phyloP scores from a whole-genome alignment of 495 filamentous ascomycete genomes.

The Chaetomium cochliodes region DNA sequence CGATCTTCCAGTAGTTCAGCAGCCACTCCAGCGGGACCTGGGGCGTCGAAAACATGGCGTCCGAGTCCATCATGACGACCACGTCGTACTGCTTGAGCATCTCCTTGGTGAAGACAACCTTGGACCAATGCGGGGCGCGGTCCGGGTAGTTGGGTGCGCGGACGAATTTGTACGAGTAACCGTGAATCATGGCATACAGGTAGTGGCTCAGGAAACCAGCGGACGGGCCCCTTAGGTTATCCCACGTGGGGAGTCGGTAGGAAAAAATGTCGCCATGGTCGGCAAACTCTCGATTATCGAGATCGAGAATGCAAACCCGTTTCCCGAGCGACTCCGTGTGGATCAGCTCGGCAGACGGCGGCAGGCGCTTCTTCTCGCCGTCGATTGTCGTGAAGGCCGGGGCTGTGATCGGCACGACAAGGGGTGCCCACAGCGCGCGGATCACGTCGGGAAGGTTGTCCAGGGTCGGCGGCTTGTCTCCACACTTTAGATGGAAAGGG shows the following conservation, averaged over 20 bases:
- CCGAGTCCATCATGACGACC: conserved; percentile 53
- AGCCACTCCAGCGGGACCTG: conserved; percentile 56
- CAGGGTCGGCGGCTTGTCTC: not conserved
- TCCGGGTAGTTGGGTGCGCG: conserved; percentile 36
- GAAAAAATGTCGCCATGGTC: conserved; percentile 35
- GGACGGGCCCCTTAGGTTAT: conserved; percentile 27
- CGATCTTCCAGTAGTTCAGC: conserved; percentile 54
- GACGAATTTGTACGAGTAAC: conserved; percentile 55
- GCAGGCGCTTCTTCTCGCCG: conserved; percentile 29
- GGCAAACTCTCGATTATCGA: conserved; percentile 41
- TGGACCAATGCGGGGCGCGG: conserved; percentile 49
- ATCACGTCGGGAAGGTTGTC: conserved; percentile 26
- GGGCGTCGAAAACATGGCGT: conserved; percentile 49
- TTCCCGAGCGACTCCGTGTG: conserved; percentile 35
- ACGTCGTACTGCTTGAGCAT: conserved; percentile 47
- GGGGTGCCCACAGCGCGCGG: conserved; percentile 31
- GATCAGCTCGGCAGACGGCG: conserved; percentile 22
- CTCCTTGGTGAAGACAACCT: conserved; percentile 49
- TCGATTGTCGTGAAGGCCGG: conserved; percentile 30
- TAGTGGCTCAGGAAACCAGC: conserved; percentile 45
- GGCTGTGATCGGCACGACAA: conserved; percentile 30
- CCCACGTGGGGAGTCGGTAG: conserved; percentile 24
- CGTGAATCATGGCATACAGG: conserved; percentile 50
- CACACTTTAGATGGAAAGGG: conserved; percentile 11
- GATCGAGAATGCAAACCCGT: conserved; percentile 42